phyloP scores from a whole-genome alignment of 768 basidiomycete species.

The Mycena capillaripes region DNA sequence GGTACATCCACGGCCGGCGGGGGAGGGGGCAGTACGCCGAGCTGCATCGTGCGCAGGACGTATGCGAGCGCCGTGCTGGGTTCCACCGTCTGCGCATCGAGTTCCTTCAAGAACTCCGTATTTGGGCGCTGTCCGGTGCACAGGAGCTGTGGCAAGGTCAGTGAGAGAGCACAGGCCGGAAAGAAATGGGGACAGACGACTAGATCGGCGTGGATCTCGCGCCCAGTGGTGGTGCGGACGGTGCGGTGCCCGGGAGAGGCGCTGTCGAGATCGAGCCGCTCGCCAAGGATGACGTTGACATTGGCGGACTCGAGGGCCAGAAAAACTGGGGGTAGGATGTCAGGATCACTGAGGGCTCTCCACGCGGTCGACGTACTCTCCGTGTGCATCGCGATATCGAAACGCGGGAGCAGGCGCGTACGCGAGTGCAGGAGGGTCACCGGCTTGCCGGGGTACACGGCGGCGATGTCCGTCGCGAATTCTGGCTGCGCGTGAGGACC shows the following conservation, averaged over 20 bases:
- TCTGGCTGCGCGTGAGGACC: conserved; percentile 51
- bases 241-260: conserved; percentile 39
- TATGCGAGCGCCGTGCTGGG: conserved; percentile 54
- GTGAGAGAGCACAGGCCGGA: neutral
- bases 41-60: conserved; percentile 67
- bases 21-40: conserved; percentile 46
- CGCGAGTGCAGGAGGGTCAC: conserved; percentile 76
- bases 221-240: conserved; percentile 63
- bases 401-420: conserved; percentile 64
- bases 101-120: conserved; percentile 57
- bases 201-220: conserved; percentile 65
- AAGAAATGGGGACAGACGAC: conserved; percentile 52
- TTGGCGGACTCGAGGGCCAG: conserved; percentile 57
- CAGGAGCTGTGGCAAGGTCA: conserved; percentile 56
- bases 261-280: conserved; percentile 63
- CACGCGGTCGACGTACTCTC: conserved; percentile 56
- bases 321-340: conserved; percentile 43
- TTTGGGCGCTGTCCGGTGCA: conserved; percentile 76
- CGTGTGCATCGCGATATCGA: conserved; percentile 64
- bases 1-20: no score
- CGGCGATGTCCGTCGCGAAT: conserved; percentile 74
- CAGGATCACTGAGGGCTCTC: neutral
- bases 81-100: conserved; percentile 59
- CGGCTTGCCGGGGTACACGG: conserved; percentile 62
- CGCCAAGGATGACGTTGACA: conserved; percentile 66